A percentile compares a stretch with the other conserved stretches of the same genome.
Conservation (phyloP, 441 rosid species). For the Pelargonium fulgidum region DNA sequence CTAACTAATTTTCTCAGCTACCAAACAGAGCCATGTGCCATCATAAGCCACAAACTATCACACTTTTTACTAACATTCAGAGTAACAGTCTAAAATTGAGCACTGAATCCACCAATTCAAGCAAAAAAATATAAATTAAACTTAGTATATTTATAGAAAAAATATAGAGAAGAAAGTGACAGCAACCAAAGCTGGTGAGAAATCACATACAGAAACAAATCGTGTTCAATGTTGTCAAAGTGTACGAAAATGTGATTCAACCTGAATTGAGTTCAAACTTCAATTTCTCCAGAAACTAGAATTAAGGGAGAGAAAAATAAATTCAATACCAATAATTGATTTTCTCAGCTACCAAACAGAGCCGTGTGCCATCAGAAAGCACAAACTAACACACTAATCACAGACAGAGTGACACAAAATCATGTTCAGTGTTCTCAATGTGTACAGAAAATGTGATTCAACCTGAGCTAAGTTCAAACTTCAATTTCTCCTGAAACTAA, state of each 20-base stretch:
- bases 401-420: too few species aligned
- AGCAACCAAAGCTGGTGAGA: too few species aligned
- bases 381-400: too few species aligned
- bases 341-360: conserved; percentile 5
- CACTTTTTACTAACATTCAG: not conserved
- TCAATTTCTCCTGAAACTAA: conserved; percentile 1
- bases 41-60: too few species aligned
- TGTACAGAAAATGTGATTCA: not conserved
- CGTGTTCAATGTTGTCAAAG: not conserved
- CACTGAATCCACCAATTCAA: not conserved
- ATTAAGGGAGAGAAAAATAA: not conserved
- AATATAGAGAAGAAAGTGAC: too few species aligned
- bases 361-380: too few species aligned
- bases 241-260: not conserved
- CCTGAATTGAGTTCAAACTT: not conserved
- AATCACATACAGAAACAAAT: too few species aligned
- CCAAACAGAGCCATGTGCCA: not conserved
- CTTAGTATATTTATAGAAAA: too few species aligned
- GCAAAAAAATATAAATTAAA: not conserved
- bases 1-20: not conserved
- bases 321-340: not conserved
- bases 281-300: not conserved
- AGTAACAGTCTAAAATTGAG: not conserved
- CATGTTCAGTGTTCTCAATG: not conserved
- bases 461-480: not conserved